Conservation (phyloP, 2,329 filamentous ascomycete genomes). For the Colletotrichum australisinense region DNA sequence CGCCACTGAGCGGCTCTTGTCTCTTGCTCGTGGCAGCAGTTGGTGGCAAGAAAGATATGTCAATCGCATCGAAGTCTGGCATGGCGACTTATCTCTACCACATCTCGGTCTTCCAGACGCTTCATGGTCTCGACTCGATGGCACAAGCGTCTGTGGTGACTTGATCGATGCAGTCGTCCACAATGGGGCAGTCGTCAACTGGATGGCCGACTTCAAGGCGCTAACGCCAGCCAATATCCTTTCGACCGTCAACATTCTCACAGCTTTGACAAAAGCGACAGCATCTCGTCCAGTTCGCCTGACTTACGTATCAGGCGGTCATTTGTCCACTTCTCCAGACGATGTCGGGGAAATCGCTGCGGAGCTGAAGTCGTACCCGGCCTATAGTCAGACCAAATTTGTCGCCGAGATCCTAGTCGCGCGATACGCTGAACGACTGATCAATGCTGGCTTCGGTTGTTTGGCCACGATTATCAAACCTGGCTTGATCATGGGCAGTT, state of each 20-base stretch:
- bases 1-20: constrained; percentile 31
- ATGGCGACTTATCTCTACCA: constrained; percentile 16
- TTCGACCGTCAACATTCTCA: constrained; percentile 21
- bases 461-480: constrained; percentile 38
- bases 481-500: constrained; percentile 38
- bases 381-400: constrained; percentile 40
- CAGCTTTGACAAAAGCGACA: not conserved
- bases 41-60: constrained; percentile 36
- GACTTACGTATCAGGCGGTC: constrained; percentile 23
- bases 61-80: constrained; percentile 26
- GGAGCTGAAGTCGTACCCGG: constrained; percentile 16
- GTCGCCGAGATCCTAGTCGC: constrained; percentile 38
- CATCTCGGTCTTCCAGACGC: constrained; percentile 7
- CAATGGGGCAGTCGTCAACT: constrained; percentile 33
- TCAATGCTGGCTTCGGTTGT: not conserved
- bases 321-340: constrained; percentile 25
- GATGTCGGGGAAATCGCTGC: not conserved
- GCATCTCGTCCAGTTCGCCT: constrained; percentile 3
- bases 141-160: not conserved
- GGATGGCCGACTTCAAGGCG: constrained; percentile 23
- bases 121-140: constrained; percentile 16
- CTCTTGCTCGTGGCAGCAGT: constrained; percentile 22
- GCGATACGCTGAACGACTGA: constrained; percentile 3
- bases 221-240: constrained; percentile 16
- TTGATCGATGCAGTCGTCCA: constrained; percentile 20